phyloP scores from a whole-genome alignment of 352 stramenopile species.

The Globisporangium nunn region DNA sequence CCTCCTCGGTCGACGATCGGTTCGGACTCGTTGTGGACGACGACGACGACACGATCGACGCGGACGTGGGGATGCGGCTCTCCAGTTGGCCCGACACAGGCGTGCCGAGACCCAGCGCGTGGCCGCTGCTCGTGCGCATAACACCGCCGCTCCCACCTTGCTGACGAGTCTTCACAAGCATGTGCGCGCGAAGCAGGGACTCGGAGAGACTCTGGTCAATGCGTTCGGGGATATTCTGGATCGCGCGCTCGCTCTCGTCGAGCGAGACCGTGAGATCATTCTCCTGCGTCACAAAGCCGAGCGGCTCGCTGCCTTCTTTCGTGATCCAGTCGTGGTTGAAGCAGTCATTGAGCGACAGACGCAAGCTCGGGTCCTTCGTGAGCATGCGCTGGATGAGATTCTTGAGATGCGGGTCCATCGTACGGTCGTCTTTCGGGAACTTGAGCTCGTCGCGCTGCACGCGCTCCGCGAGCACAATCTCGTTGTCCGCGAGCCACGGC shows the following conservation, averaged over 20 bases:
- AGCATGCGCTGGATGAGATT: conserved; percentile 90
- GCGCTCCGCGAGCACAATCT: conserved; percentile 80
- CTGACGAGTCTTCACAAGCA: conserved; percentile 69
- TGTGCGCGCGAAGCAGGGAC: conserved; percentile 66
- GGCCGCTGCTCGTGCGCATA: conserved; percentile 44
- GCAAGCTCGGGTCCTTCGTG: conserved; percentile 78
- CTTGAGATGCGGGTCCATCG: conserved; percentile 84
- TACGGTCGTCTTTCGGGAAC: conserved; percentile 72
- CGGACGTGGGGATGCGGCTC: conserved; percentile 35
- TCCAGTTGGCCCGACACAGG: conserved; percentile 33
- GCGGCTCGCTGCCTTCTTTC: conserved; percentile 88
- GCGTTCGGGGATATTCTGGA: conserved; percentile 82
- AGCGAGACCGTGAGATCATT: conserved; percentile 73
- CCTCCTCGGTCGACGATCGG: conserved; percentile 57
- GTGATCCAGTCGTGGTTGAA: conserved; percentile 91
- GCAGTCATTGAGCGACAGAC: conserved; percentile 73
- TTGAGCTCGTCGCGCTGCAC: conserved; percentile 85
- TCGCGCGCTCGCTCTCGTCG: conserved; percentile 79
- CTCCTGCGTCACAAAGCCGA: conserved; percentile 35
- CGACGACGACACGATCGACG: conserved; percentile 26
- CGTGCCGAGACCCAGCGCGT: conserved; percentile 24
- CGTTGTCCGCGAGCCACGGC: conserved; percentile 87
- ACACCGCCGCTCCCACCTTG: conserved; percentile 30
- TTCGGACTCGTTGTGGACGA: conserved; percentile 39
- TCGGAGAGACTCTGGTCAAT: conserved; percentile 76